Conservation (phyloP, 345 rosid genomes). For the Physaria fendleri region DNA sequence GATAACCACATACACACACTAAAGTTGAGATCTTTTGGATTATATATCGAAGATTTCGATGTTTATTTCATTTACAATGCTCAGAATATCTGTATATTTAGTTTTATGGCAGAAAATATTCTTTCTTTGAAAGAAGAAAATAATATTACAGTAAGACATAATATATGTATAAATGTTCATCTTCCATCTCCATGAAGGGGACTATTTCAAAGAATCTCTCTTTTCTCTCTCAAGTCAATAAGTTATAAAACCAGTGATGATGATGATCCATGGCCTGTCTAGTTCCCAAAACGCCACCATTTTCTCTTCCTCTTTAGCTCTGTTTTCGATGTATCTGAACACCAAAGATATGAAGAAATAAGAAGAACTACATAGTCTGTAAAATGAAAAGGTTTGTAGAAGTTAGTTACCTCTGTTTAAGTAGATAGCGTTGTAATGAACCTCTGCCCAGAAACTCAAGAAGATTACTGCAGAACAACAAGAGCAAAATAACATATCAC, state of each 20-base stretch:
- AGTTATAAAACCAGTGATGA: conserved; percentile 16
- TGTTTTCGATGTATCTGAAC: conserved; percentile 31
- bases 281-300: conserved; percentile 75
- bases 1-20: no score
- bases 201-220: conserved; percentile 8
- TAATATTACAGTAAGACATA: conserved; percentile 21
- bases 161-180: conserved; percentile 23
- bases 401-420: conserved; percentile 45
- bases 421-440: conserved; percentile 93
- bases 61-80: not conserved
- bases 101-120: not conserved
- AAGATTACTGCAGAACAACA: conserved; percentile 51
- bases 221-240: conserved; percentile 25
- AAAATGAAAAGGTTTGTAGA: not conserved
- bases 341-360: not conserved
- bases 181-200: conserved; percentile 13
- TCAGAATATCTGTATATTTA: not conserved
- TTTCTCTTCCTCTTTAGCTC: conserved; percentile 53
- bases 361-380: not conserved
- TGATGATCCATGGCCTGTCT: conserved; percentile 18
- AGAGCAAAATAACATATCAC: not conserved
- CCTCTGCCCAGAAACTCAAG: conserved; percentile 98
- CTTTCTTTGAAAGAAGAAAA: conserved; percentile 20
- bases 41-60: no score
- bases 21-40: no score